phyloP scores from a whole-genome alignment of 768 basidiomycete species.

The Collybia sordida region DNA sequence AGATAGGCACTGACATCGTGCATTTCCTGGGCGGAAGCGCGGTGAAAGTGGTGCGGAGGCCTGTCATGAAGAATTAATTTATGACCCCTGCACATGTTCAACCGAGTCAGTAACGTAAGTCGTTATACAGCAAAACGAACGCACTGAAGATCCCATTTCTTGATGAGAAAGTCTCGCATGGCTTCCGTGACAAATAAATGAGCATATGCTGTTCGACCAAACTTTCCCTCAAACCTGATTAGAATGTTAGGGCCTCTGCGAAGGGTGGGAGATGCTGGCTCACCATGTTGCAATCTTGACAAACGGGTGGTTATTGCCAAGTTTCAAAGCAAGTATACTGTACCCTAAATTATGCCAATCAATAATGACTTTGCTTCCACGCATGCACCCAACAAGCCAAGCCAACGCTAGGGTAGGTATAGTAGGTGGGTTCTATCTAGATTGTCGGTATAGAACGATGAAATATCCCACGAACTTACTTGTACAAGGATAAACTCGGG shows the following conservation, averaged over 20 bases:
- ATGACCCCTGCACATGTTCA: conserved; percentile 54
- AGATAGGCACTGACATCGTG: conserved; percentile 59
- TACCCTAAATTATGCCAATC: conserved; percentile 99
- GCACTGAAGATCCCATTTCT: conserved; percentile 77
- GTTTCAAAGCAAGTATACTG: conserved; percentile 82
- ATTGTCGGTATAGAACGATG: background rate
- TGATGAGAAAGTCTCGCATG: conserved; percentile 70
- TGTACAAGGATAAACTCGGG: conserved; percentile 90
- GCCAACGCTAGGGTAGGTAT: conserved; percentile 91
- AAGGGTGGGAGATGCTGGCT: conserved; percentile 2
- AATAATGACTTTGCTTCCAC: conserved; percentile 86
- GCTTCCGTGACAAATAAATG: conserved; percentile 93
- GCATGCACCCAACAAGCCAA: conserved; percentile 64
- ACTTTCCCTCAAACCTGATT: conserved; percentile 77
- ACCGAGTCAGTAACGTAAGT: no score
- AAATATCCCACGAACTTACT: conserved; percentile 44
- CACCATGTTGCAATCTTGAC: conserved; percentile 79
- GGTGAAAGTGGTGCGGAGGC: conserved; percentile 83
- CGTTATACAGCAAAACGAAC: conserved; percentile 22
- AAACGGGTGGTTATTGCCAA: conserved; percentile 67
- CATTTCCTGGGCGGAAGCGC: conserved; percentile 63
- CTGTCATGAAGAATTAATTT: conserved; percentile 85
- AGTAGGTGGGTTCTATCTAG: conserved; percentile 85
- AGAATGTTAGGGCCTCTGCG: background rate
- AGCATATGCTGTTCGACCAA: conserved; percentile 80